Percentiles rank a stretch among this genome's conserved stretches.
phyloP scores from a whole-genome alignment of 306 rosid genomes.

The Lithocarpus polystachyus region DNA sequence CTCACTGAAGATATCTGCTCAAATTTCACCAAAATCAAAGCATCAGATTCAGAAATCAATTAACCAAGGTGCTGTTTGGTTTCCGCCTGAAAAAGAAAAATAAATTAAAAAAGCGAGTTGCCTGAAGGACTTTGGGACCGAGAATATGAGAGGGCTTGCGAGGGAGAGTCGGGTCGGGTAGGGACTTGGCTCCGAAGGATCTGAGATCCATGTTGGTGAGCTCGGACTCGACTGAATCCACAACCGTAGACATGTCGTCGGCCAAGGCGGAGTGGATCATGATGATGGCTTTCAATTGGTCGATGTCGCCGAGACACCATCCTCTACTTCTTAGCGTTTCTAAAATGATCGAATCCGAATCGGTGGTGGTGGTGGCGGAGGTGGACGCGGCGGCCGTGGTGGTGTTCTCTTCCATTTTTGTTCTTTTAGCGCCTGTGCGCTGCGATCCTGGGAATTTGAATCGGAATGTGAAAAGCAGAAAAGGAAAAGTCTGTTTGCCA shows the following conservation, averaged over 20 bases:
- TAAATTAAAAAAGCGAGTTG: neutral
- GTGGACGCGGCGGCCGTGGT: neutral
- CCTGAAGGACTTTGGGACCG: constrained; percentile 60
- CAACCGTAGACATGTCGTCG: constrained; percentile 28
- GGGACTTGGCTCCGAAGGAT: constrained; percentile 39
- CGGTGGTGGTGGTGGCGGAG: constrained; percentile 6
- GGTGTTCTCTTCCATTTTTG: constrained; percentile 31
- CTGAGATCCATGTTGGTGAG: constrained; percentile 48
- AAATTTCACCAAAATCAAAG: constrained; percentile 9
- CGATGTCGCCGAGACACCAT: constrained; percentile 42
- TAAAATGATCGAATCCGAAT: constrained; percentile 18
- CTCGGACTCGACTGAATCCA: constrained; percentile 43
- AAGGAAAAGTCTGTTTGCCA: neutral
- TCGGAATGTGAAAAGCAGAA: too few species aligned
- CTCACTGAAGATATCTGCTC: constrained; percentile 69
- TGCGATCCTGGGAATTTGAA: neutral
- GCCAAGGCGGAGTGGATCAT: constrained; percentile 42
- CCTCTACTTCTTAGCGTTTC: constrained; percentile 46
- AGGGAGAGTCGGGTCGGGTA: constrained; percentile 36
- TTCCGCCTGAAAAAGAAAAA: neutral
- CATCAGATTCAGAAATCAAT: neutral
- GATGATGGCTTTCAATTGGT: constrained; percentile 34
- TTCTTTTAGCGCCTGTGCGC: neutral
- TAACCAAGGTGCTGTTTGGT: neutral
- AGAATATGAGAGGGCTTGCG: constrained; percentile 43